Evolutionary conservation across 352 stramenopile genomes (phyloP).

Genomic region (Pythium sukuiense): DNA sequence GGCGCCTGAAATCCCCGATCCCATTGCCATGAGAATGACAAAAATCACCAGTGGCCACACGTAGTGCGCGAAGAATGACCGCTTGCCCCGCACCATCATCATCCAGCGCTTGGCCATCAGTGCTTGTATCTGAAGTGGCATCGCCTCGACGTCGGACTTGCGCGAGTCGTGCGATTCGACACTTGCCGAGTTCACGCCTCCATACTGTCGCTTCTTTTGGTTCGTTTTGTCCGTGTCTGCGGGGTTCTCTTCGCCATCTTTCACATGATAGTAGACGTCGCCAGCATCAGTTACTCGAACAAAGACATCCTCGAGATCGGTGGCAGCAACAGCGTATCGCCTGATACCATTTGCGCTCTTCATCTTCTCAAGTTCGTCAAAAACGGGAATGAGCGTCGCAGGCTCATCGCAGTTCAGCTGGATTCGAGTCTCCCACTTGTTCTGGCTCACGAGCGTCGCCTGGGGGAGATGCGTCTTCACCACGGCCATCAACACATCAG

Average conservation of each 20-base stretch:
- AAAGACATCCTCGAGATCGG: conserved; percentile 99
- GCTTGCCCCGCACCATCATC: conserved; percentile 58
- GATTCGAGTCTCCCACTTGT: conserved; percentile 90
- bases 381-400: conserved; percentile 87
- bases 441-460: conserved; percentile 67
- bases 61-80: conserved; percentile 63
- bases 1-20: conserved; percentile 38
- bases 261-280: conserved; percentile 70
- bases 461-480: conserved; percentile 86
- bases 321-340: conserved; percentile 96
- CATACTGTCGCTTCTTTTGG: not conserved
- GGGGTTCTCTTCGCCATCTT: conserved; percentile 35
- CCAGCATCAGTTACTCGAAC: conserved; percentile 90
- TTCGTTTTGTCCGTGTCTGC: conserved; percentile 16
- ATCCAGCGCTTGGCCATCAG: conserved; percentile 59
- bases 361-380: conserved; percentile 85
- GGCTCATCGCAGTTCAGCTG: conserved; percentile 93
- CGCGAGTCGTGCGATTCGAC: not conserved
- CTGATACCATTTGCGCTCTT: conserved; percentile 68
- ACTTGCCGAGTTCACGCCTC: conserved; percentile 15
- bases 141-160: conserved; percentile 25
- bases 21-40: conserved; percentile 46
- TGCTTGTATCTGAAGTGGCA: conserved; percentile 47
- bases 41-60: conserved; percentile 70
- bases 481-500: conserved; percentile 34